These are phyloP conservation scores for Aureobasidium melanogenum DNA, from an alignment of 2,329 filamentous ascomycete genomes.

Conservation along the genomic window DNA sequence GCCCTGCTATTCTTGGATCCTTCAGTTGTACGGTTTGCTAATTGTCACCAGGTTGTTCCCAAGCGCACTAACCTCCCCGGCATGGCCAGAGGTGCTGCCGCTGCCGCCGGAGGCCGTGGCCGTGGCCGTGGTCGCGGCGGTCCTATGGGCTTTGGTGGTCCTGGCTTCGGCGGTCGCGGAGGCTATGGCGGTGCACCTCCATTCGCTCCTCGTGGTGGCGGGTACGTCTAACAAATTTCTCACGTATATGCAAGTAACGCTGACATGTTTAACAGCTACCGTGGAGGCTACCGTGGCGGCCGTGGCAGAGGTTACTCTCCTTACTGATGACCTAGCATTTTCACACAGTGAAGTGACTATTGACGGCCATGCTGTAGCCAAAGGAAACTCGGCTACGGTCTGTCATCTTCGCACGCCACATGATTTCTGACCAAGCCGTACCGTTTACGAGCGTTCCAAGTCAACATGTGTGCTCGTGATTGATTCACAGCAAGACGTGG, in stretches of 20 bases:
- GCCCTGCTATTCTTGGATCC: slow-evolving; percentile 13
- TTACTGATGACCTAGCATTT: slow-evolving; percentile 21
- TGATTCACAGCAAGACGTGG: not conserved
- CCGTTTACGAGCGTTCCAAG: not conserved
- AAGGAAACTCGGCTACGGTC: not conserved
- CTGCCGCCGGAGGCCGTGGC: slow-evolving; percentile 46
- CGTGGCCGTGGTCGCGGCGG: slow-evolving; percentile 30
- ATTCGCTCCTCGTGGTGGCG: slow-evolving; percentile 30
- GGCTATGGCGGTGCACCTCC: slow-evolving; percentile 24
- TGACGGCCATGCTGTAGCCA: not conserved
- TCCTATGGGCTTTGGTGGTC: slow-evolving; percentile 45
- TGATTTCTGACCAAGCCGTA: not conserved
- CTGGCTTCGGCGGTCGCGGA: slow-evolving; percentile 38
- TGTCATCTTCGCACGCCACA: not conserved
- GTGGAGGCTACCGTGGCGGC: slow-evolving; percentile 26
- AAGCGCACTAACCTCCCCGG: slow-evolving; percentile 96
- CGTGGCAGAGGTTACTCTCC: slow-evolving; percentile 29
- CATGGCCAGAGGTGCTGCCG: slow-evolving; percentile 71
- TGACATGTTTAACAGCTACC: slow-evolving; percentile 21
- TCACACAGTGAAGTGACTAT: not conserved
- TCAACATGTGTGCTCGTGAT: not conserved
- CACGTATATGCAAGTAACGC: not conserved
- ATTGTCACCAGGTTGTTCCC: slow-evolving; percentile 55
- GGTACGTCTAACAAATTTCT: slow-evolving; percentile 23
- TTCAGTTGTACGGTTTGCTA: slow-evolving; percentile 18